Conservation (phyloP, 2,329 filamentous ascomycete species). For the Ceratocystis alfenasii region DNA sequence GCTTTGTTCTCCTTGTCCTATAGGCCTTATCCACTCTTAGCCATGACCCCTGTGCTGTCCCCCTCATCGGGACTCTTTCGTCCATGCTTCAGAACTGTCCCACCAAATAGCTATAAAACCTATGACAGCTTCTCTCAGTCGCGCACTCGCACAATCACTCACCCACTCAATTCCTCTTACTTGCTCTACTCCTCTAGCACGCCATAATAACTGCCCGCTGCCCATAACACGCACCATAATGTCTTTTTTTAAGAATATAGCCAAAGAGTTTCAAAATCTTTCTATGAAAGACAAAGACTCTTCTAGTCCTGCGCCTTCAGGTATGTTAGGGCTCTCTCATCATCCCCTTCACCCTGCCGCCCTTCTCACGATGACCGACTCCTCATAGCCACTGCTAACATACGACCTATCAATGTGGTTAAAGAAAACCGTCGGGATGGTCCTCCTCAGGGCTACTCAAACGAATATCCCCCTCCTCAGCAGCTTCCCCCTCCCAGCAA, state of each 20-base stretch:
- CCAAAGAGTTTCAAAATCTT: constrained; percentile 37
- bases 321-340: not conserved
- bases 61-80: not conserved
- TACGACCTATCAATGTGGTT: not conserved
- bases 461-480: constrained; percentile 19
- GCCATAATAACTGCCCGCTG: not conserved
- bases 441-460: not conserved
- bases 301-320: constrained; percentile 1
- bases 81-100: not conserved
- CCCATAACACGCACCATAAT: constrained; percentile 26
- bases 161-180: not conserved
- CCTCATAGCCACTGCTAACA: not conserved
- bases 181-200: not conserved
- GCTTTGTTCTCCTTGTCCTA: not conserved
- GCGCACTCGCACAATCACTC: not conserved
- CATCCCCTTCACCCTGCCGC: not conserved
- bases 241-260: constrained; percentile 37
- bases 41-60: constrained; percentile 5
- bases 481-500: constrained; percentile 18
- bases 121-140: constrained; percentile 7
- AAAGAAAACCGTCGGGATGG: constrained; percentile 4
- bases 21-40: not conserved
- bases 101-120: not conserved
- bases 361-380: constrained; percentile 7
- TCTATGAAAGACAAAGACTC: constrained; percentile 30